Conservation (phyloP, 164 flowering plant species). For the Kingdonia uniflora region DNA sequence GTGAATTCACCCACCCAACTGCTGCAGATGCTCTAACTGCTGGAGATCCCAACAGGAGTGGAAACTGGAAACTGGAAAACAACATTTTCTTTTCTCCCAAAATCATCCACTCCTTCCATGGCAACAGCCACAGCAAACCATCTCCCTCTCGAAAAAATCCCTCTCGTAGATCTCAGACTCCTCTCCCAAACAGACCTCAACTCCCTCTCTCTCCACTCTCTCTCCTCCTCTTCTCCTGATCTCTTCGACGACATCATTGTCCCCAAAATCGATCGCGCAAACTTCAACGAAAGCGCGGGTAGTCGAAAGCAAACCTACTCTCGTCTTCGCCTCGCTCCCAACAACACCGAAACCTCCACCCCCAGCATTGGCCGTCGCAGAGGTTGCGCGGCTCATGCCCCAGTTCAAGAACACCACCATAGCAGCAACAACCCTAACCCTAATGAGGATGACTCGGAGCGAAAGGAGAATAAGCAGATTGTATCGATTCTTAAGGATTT, state of each 20-base stretch:
- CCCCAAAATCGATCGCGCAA: conserved; percentile 73
- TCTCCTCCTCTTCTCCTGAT: conserved; percentile 19
- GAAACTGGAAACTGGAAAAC: too few species aligned
- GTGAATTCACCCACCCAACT: too few species aligned
- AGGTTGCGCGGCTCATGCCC: too few species aligned
- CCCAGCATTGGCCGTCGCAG: conserved; percentile 10
- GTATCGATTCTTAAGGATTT: conserved; percentile 19
- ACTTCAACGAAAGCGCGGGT: conserved; percentile 88
- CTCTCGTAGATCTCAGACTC: conserved; percentile 59
- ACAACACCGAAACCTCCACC: conserved; percentile 16
- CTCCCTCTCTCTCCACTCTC: conserved; percentile 45
- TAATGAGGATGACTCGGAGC: conserved; percentile 20
- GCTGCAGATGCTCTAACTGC: too few species aligned
- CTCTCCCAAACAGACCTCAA: conserved; percentile 72
- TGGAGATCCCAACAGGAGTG: too few species aligned
- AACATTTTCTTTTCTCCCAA: too few species aligned
- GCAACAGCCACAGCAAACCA: background rate
- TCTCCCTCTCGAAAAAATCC: conserved; percentile 35
- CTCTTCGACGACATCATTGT: conserved; percentile 38
- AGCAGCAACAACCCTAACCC: background rate
- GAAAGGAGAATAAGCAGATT: conserved; percentile 37
- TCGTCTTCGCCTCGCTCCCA: conserved; percentile 68
- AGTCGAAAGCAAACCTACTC: conserved; percentile 85
- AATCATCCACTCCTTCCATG: too few species aligned
- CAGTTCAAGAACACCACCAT: too few species aligned